Evolutionary conservation across 352 stramenopile genomes (phyloP).

Genomic region (Phytophthora brassicae): DNA sequence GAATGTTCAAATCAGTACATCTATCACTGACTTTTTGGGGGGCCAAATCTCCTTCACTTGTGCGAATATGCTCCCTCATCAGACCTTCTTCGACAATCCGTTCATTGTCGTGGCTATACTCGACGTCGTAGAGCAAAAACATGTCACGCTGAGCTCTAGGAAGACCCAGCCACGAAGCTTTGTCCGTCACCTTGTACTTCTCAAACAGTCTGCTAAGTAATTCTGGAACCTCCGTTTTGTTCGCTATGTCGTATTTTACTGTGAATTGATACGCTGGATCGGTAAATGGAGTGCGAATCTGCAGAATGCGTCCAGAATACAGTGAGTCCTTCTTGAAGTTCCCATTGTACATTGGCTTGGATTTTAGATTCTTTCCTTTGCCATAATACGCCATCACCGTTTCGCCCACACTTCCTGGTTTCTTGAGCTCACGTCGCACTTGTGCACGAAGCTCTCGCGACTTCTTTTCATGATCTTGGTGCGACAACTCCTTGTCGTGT

Average conservation of each 20-base stretch:
- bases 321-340: constrained; percentile 50
- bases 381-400: constrained; percentile 69
- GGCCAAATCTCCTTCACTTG: constrained; percentile 61
- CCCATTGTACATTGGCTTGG: constrained; percentile 40
- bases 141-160: constrained; percentile 51
- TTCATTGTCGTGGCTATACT: constrained; percentile 63
- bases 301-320: constrained; percentile 52
- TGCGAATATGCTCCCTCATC: constrained; percentile 57
- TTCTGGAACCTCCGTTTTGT: constrained; percentile 32
- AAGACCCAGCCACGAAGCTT: constrained; percentile 51
- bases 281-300: constrained; percentile 57
- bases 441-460: constrained; percentile 40
- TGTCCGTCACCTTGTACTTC: constrained; percentile 58
- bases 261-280: constrained; percentile 49
- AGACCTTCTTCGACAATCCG: constrained; percentile 63
- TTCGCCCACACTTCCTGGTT: constrained; percentile 38
- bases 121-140: constrained; percentile 72
- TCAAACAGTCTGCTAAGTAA: constrained; percentile 38
- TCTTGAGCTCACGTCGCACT: constrained; percentile 64
- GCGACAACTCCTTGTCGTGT: constrained; percentile 41
- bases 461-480: constrained; percentile 46
- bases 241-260: constrained; percentile 41
- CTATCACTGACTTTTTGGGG: constrained; percentile 52
- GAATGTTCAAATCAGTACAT: constrained; percentile 64
- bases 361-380: constrained; percentile 47